Conservation (phyloP, 1,139 yeast species). For the Geotrichum restrictum region DNA sequence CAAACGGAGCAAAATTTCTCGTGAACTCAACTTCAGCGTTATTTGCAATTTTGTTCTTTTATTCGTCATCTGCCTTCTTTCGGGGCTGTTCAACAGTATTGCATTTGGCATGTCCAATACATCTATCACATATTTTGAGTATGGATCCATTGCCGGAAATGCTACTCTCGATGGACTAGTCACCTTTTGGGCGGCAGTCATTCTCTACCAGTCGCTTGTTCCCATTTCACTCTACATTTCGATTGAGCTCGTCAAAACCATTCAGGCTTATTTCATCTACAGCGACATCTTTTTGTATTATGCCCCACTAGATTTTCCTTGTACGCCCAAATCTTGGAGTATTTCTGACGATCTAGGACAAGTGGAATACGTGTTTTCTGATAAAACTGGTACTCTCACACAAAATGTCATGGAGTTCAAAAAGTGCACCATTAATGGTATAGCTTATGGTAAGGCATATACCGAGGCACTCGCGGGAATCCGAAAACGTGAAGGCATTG, state of each 20-base stretch:
- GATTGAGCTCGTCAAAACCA: constrained; percentile 86
- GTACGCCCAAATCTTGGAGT: constrained; percentile 95
- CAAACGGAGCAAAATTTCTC: constrained; percentile 75
- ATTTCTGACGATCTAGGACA: constrained; percentile 97
- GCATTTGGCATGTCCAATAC: constrained; percentile 52
- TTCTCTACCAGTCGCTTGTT: constrained; percentile 81
- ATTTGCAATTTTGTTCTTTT: constrained; percentile 69
- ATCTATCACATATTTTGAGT: constrained; percentile 71
- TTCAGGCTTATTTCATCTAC: constrained; percentile 86
- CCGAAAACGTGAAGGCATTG: constrained; percentile 78
- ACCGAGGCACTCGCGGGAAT: constrained; percentile 94
- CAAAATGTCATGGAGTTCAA: constrained; percentile 96
- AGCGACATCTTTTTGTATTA: constrained; percentile 85
- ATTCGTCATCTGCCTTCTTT: constrained; percentile 72
- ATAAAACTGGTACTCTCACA: constrained; percentile 94
- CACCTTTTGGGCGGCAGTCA: constrained; percentile 82
- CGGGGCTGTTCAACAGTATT: constrained; percentile 80
- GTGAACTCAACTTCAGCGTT: constrained; percentile 80
- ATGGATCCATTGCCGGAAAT: constrained; percentile 55
- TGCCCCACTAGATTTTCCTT: constrained; percentile 80
- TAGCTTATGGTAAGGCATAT: constrained; percentile 85
- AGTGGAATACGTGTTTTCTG: constrained; percentile 91
- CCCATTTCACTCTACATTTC: constrained; percentile 92
- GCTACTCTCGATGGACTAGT: constrained; percentile 79
- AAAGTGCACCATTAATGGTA: constrained; percentile 84